Base-by-base conservation (phyloP, 2,329 filamentous ascomycete genomes). In the Sporothrix schenckii region DNA sequence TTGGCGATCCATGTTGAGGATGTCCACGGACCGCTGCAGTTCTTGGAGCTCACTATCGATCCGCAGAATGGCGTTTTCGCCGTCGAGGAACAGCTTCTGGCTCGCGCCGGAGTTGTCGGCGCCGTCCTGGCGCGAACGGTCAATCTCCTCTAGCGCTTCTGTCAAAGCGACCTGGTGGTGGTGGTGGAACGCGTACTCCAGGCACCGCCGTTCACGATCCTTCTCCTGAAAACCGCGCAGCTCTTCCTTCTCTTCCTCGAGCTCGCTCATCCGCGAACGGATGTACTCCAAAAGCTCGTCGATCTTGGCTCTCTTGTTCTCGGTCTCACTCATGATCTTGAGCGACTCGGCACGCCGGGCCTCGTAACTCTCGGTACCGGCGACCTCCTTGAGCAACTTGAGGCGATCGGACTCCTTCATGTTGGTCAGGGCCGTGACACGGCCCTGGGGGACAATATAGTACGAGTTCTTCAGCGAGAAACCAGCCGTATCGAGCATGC, bases 391-490 rank as follows among this genome's bases (percentile, higher is more conserved):
- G 72, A 99, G 82, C 72, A 99, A 83, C 75, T 91, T 94, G 73
- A 99, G 82, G 68, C 95, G 88, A 79, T 97, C 94, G 0, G 90
- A 89, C 79, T 99, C 95, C 80, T 97, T 97, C 95, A 99, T 99
- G 79, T 98, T 99, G 58, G 95, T 99, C 77, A 99, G 85, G 30
- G 93, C 91, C 0, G 95, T 98, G 72, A 99, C 94, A 77, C 95
- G 93, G 69, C 95, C 95, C 80, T 99, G 95, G 0, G 96, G 95
- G 1, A 99, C 96, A 76, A 99, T 99, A 80, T 99, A 99, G 84
- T 98, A 99, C 34, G 95, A 95, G 79, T 99, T 99, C 70, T 94
- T 97, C 74, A 93, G 89, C 72, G 94, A 98, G 80, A 99, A 98
- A 24, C 95, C 95, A 16, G 95, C 95, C 9, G 93, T 96, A 80